Evolutionary conservation across 352 stramenopile species (phyloP).

Genomic region (Phytophthora quininea): DNA sequence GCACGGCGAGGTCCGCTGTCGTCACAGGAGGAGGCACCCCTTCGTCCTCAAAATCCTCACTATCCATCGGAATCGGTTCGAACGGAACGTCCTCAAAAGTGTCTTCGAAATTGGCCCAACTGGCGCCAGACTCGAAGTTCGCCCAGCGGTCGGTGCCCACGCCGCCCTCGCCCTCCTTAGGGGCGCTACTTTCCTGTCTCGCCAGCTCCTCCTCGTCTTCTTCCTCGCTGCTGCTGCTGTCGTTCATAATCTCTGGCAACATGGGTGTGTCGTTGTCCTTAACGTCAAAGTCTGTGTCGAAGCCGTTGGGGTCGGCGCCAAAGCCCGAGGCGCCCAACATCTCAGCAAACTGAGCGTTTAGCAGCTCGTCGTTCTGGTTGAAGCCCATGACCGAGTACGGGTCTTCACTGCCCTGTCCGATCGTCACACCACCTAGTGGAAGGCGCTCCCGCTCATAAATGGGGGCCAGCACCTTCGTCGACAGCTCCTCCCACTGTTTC

Average conservation of each 20-base stretch:
- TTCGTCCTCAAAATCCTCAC: slow-evolving; percentile 47
- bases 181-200: slow-evolving; percentile 29
- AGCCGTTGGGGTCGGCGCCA: slow-evolving; percentile 51
- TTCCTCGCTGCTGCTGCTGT: slow-evolving; percentile 89
- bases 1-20: slow-evolving; percentile 26
- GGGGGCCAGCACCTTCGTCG: slow-evolving; percentile 64
- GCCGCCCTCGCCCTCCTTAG: slow-evolving; percentile 18
- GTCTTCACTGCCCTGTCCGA: slow-evolving; percentile 63
- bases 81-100: slow-evolving; percentile 67
- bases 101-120: slow-evolving; percentile 76
- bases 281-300: slow-evolving; percentile 81
- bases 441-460: slow-evolving; percentile 83
- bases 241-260: slow-evolving; percentile 86
- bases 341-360: slow-evolving; percentile 86
- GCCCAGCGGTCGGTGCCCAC: slow-evolving; percentile 52
- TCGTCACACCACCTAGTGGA: slow-evolving; percentile 70
- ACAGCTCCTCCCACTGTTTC: slow-evolving; percentile 83
- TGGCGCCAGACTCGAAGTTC: slow-evolving; percentile 66
- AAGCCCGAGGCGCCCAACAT: slow-evolving; percentile 81
- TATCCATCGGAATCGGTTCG: slow-evolving; percentile 59
- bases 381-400: slow-evolving; percentile 81
- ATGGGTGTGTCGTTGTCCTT: slow-evolving; percentile 74
- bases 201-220: slow-evolving; percentile 76
- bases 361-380: slow-evolving; percentile 70
- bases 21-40: slow-evolving; percentile 36